phyloP scores from a whole-genome alignment of 2,329 filamentous ascomycete species.

The Proliferodiscus dingleyae region DNA sequence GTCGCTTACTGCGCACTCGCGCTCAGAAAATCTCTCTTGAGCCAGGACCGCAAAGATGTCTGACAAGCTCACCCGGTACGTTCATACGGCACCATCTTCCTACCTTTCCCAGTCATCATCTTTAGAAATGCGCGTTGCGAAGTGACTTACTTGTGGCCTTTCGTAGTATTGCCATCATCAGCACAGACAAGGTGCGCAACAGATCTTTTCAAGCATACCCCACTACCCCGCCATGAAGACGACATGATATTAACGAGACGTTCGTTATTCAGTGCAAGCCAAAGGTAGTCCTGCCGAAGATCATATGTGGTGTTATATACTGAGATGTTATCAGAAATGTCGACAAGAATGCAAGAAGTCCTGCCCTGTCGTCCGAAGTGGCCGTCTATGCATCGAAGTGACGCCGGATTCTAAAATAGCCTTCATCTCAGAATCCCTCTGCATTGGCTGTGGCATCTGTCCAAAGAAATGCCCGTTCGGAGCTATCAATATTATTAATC shows the following conservation, averaged over 20 bases:
- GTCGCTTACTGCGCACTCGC: not conserved
- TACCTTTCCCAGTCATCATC: too few species aligned
- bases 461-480: slow-evolving; percentile 99
- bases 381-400: slow-evolving; percentile 97
- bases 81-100: slow-evolving; percentile 8
- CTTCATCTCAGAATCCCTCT: slow-evolving; percentile 94
- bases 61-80: slow-evolving; percentile 92
- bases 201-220: slow-evolving; percentile 34
- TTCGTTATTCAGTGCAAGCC: slow-evolving; percentile 67
- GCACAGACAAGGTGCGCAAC: slow-evolving; percentile 81
- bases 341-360: slow-evolving; percentile 99
- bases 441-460: slow-evolving; percentile 99
- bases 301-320: slow-evolving; percentile 23
- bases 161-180: slow-evolving; percentile 93
- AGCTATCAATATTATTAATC: slow-evolving; percentile 99
- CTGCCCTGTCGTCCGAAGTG: slow-evolving; percentile 93
- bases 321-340: slow-evolving; percentile 67
- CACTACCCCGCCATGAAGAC: slow-evolving; percentile 31
- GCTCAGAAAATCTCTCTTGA: slow-evolving; percentile 1
- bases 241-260: slow-evolving; percentile 36
- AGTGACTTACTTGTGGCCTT: slow-evolving; percentile 6
- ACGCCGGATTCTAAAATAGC: slow-evolving; percentile 82
- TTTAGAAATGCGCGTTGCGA: too few species aligned
- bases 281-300: slow-evolving; percentile 51
- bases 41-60: slow-evolving; percentile 53